A percentile compares a stretch with the other conserved stretches of the same genome.
Evolutionary conservation across 2,329 filamentous ascomycete species (phyloP).

Genomic region (Fusarium graminum): DNA sequence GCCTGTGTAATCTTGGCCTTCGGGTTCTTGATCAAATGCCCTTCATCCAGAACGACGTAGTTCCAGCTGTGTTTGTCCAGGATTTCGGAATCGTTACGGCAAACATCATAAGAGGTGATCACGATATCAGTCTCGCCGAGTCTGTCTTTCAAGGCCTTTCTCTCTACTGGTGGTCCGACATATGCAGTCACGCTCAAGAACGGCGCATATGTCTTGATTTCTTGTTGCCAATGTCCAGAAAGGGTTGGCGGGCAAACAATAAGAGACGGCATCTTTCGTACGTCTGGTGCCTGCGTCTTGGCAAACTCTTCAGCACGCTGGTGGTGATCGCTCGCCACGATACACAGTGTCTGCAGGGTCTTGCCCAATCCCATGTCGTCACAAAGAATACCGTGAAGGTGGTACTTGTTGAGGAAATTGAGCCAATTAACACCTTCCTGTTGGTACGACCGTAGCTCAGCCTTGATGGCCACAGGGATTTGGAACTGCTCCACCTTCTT

Average conservation of each 20-base stretch:
- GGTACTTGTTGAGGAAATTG: slow-evolving; percentile 96
- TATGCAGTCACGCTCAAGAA: slow-evolving; percentile 93
- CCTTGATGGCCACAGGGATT: slow-evolving; percentile 97
- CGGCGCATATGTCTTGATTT: slow-evolving; percentile 94
- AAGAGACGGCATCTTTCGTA: slow-evolving; percentile 84
- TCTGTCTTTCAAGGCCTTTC: slow-evolving; percentile 75
- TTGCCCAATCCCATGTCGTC: slow-evolving; percentile 99
- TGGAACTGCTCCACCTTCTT: slow-evolving; percentile 96
- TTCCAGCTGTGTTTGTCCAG: slow-evolving; percentile 92
- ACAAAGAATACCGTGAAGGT: slow-evolving; percentile 97
- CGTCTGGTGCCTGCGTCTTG: slow-evolving; percentile 82
- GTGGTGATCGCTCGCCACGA: slow-evolving; percentile 97
- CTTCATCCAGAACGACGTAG: slow-evolving; percentile 96
- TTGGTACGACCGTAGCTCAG: slow-evolving; percentile 94
- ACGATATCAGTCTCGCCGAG: slow-evolving; percentile 89
- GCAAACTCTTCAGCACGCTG: slow-evolving; percentile 90
- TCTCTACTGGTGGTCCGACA: slow-evolving; percentile 87
- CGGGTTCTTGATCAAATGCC: slow-evolving; percentile 98
- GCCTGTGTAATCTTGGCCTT: slow-evolving; percentile 95
- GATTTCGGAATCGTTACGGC: slow-evolving; percentile 92
- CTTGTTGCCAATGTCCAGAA: slow-evolving; percentile 98
- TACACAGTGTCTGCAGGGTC: slow-evolving; percentile 96
- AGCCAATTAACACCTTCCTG: slow-evolving; percentile 99
- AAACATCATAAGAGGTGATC: slow-evolving; percentile 98
- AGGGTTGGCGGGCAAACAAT: slow-evolving; percentile 97